phyloP scores from a whole-genome alignment of 108 stramenopile species.

The Mayamaea pseudoterrestris region DNA sequence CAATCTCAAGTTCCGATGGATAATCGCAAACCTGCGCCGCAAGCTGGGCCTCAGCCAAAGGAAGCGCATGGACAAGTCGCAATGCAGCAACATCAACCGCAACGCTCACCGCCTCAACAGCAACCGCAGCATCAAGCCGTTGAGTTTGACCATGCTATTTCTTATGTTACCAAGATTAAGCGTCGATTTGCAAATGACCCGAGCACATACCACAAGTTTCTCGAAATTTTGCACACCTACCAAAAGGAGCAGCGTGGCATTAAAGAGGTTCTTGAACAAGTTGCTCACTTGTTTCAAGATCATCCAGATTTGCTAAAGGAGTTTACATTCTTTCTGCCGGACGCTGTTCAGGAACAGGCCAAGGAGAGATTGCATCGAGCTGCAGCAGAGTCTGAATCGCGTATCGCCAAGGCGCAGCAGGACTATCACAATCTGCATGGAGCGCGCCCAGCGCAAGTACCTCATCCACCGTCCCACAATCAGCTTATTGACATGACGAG shows the following conservation, averaged over 20 bases:
- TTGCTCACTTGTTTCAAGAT: constrained; percentile 91
- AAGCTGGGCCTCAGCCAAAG: not conserved
- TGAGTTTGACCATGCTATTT: constrained; percentile 98
- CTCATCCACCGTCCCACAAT: not conserved
- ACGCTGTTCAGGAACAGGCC: constrained; percentile 96
- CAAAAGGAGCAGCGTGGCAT: constrained; percentile 98
- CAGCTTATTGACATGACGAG: constrained; percentile 70
- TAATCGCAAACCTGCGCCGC: not conserved
- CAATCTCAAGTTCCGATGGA: constrained; percentile 9
- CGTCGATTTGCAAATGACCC: constrained; percentile 91
- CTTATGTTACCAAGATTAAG: constrained; percentile 96
- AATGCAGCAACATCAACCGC: constrained; percentile 11
- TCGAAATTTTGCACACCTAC: constrained; percentile 98
- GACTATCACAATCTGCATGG: too few species aligned
- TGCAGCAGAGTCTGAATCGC: constrained; percentile 76
- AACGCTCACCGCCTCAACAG: constrained; percentile 2
- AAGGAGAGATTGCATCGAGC: constrained; percentile 78
- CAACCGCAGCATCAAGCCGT: constrained; percentile 30
- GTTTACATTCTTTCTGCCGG: constrained; percentile 98
- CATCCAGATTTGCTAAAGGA: constrained; percentile 97
- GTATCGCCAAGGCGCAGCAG: constrained; percentile 31
- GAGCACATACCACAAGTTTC: constrained; percentile 92
- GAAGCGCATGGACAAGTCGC: not conserved
- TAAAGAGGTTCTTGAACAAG: constrained; percentile 94
- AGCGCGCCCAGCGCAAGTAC: not conserved